Evolutionary conservation across 2,329 filamentous ascomycete species (phyloP).

Genomic region (Verticillium alfalfae): DNA sequence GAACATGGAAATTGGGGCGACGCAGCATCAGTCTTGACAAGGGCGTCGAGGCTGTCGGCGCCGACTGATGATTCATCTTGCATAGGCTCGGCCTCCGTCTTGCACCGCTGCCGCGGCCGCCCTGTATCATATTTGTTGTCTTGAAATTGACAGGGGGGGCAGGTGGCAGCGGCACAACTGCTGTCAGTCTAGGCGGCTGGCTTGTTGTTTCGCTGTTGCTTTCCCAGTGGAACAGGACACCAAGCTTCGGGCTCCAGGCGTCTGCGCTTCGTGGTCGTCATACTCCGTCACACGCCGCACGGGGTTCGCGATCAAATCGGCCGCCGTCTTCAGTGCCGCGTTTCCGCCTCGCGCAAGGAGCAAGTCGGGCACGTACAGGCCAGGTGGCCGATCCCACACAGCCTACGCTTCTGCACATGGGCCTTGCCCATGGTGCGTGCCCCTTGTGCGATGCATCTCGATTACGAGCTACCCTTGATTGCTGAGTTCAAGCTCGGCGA

Average conservation of each 20-base stretch:
- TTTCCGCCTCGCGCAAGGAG: slow-evolving; percentile 1
- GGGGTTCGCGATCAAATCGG: background rate
- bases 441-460: background rate
- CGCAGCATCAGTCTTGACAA: background rate
- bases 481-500: background rate
- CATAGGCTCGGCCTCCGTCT: background rate
- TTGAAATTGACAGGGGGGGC: background rate
- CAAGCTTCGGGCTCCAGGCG: background rate
- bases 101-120: background rate
- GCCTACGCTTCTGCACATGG: background rate
- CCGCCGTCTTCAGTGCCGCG: slow-evolving; percentile 1
- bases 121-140: background rate
- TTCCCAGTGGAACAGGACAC: background rate
- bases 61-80: background rate
- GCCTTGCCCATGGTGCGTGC: background rate
- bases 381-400: background rate
- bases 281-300: background rate
- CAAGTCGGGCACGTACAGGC: background rate
- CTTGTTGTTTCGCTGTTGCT: too few species aligned
- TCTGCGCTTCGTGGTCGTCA: background rate
- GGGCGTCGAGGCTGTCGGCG: background rate
- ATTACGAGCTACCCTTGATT: background rate
- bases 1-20: too few species aligned
- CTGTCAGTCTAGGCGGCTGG: background rate
- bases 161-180: background rate